phyloP scores from a whole-genome alignment of 2,329 filamentous ascomycete species.

The Diaporthe australafricana region DNA sequence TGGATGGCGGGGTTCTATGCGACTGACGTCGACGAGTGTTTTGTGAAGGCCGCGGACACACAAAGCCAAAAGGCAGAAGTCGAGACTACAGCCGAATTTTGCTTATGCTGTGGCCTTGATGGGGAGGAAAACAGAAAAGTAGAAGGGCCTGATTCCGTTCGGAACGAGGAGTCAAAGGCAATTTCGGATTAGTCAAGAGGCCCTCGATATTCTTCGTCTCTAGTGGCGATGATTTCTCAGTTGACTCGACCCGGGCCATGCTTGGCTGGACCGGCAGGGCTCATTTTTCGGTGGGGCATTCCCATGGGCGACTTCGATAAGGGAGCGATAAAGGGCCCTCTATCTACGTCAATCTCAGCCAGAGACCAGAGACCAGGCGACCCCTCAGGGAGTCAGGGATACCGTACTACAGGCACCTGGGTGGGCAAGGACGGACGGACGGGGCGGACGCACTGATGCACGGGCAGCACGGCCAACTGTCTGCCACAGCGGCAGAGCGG shows the following conservation, averaged over 20 bases:
- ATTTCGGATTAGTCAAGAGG: constrained; percentile 34
- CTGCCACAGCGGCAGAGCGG: too few relatives aligned
- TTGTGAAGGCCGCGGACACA: background rate
- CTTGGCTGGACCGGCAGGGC: background rate
- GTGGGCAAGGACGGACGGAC: background rate
- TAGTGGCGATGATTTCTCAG: constrained; percentile 36
- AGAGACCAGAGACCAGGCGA: background rate
- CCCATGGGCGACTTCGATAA: constrained; percentile 24
- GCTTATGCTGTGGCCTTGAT: background rate
- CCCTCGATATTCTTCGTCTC: background rate
- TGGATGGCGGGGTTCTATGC: constrained; percentile 12
- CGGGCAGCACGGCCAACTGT: background rate
- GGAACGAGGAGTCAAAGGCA: background rate
- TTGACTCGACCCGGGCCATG: background rate
- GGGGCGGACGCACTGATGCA: background rate
- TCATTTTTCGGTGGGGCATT: constrained; percentile 34
- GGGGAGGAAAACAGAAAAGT: background rate
- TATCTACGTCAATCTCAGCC: background rate
- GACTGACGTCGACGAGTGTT: background rate
- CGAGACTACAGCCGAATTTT: background rate
- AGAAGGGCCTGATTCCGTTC: background rate
- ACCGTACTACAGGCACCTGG: background rate
- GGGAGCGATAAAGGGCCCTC: constrained; percentile 29
- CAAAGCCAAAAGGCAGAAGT: background rate
- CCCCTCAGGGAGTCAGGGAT: background rate